Evolutionary conservation across 805 yeast genomes (phyloP), one percentile per base, ranked within the genome.

Genomic region (Naumovozyma baii): DNA sequence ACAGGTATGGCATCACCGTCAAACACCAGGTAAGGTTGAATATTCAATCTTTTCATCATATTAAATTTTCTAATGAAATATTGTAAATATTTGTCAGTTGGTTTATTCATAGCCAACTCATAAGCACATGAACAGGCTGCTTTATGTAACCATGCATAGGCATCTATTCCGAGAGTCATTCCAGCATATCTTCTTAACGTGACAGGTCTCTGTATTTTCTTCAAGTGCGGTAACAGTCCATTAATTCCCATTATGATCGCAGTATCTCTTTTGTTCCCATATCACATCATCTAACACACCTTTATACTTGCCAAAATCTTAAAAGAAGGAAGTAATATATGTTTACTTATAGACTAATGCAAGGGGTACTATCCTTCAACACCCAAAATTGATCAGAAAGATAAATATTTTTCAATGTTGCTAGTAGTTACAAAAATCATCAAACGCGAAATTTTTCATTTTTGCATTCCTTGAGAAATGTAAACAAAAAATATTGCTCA

Each of bases 61-160:
- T 71, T 66, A 2, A 88, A 68, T 47, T 78, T 73, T 44, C 73
- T 75, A 57, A 76, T 62, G 36, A 87, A 77, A 50, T 78, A 84
- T 20, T 72, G 74, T 31, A 87, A 59, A 54, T 81, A 83, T 52
- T 74, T 69, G 16, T 68, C 64, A 0, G 96, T 83, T 1, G 85
- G 84, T 36, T 61, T 57, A 13, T 75, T 83, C 36, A 73, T 66
- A 12, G 85, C 83, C 31, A 90, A 63, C 37, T 88, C 95, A 61
- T 72, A 76, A 0, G 96, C 81, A 59, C 96, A 87, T 16, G 83
- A 65, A 35, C 80, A 70, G 2, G 83, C 76, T 3, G 92, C 87
- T 43, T 83, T 74, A 59, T 90, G 98, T 3, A 90, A 72, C 98
- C 98, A 90, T 1, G 95, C 86, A 51, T 85, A 90, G 0, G 94